phyloP scores from a whole-genome alignment of 495 filamentous ascomycete species.

The Terfezia claveryi region DNA sequence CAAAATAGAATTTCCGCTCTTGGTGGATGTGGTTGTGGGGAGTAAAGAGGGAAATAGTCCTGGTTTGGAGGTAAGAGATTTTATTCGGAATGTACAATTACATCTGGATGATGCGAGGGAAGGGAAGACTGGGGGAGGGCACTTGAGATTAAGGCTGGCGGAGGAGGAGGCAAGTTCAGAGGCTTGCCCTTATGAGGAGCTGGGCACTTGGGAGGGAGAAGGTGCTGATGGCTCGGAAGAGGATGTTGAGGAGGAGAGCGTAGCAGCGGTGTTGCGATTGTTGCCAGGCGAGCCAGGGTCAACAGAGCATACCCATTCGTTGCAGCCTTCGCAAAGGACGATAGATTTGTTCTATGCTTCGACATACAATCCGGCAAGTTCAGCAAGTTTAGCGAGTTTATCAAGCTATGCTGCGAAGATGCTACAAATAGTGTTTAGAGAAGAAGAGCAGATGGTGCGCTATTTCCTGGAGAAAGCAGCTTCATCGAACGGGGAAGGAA shows the following conservation, averaged over 20 bases:
- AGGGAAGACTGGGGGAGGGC: neutral
- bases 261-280: slow-evolving; percentile 49
- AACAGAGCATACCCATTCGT: slow-evolving; percentile 18
- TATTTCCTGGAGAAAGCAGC: slow-evolving; percentile 44
- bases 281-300: slow-evolving; percentile 34
- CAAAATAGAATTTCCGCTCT: slow-evolving; percentile 66
- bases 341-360: slow-evolving; percentile 65
- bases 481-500: slow-evolving; percentile 3
- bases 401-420: slow-evolving; percentile 62
- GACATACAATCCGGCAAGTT: slow-evolving; percentile 45
- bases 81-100: neutral
- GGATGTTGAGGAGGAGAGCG: slow-evolving; percentile 24
- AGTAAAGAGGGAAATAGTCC: neutral
- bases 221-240: neutral
- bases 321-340: slow-evolving; percentile 39
- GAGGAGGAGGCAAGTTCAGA: neutral
- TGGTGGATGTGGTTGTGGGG: slow-evolving; percentile 26
- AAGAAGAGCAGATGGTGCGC: slow-evolving; percentile 77
- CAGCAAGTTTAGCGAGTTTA: slow-evolving; percentile 48
- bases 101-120: neutral
- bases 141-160: neutral
- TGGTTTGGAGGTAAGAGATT: neutral
- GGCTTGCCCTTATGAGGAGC: neutral
- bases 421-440: slow-evolving; percentile 59
- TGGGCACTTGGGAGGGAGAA: too few relatives aligned